Evolutionary conservation across 352 stramenopile species (phyloP).

Genomic region (Phytophthora citricola): DNA sequence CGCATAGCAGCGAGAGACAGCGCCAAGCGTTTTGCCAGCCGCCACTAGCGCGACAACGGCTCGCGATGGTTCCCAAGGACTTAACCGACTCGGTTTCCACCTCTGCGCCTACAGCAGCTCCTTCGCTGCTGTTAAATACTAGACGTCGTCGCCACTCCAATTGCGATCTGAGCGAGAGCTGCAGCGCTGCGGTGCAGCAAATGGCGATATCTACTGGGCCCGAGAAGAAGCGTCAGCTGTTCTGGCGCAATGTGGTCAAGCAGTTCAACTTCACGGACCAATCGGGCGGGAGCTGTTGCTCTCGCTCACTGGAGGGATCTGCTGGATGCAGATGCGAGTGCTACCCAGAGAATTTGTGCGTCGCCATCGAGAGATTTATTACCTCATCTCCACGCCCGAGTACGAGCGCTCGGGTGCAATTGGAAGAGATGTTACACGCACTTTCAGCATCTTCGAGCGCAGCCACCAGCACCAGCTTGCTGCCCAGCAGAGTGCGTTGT

Average conservation of each 20-base stretch:
- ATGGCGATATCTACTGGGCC: slow-evolving; percentile 5
- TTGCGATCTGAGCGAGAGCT: slow-evolving; percentile 29
- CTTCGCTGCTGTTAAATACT: not conserved
- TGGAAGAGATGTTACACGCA: slow-evolving; percentile 83
- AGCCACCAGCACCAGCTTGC: slow-evolving; percentile 50
- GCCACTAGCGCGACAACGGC: slow-evolving; percentile 4
- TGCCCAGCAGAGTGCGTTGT: slow-evolving; percentile 68
- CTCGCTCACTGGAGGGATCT: slow-evolving; percentile 67
- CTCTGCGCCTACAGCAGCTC: not conserved
- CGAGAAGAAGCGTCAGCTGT: slow-evolving; percentile 55
- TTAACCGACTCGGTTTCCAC: slow-evolving; percentile 14
- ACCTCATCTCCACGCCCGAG: slow-evolving; percentile 67
- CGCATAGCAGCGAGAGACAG: slow-evolving; percentile 13
- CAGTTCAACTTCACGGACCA: slow-evolving; percentile 83
- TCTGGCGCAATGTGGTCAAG: slow-evolving; percentile 84
- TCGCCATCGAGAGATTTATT: slow-evolving; percentile 83
- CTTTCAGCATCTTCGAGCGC: slow-evolving; percentile 87
- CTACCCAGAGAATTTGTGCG: slow-evolving; percentile 62
- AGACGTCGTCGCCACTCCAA: slow-evolving; percentile 29
- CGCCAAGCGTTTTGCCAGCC: slow-evolving; percentile 4
- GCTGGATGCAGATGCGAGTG: slow-evolving; percentile 66
- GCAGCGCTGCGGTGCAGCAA: slow-evolving; percentile 18
- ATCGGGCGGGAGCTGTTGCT: slow-evolving; percentile 61
- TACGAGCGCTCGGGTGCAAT: slow-evolving; percentile 79
- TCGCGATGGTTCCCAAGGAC: slow-evolving; percentile 28